phyloP scores from a whole-genome alignment of 2,329 filamentous ascomycete genomes.

The Biscogniauxia marginata region DNA sequence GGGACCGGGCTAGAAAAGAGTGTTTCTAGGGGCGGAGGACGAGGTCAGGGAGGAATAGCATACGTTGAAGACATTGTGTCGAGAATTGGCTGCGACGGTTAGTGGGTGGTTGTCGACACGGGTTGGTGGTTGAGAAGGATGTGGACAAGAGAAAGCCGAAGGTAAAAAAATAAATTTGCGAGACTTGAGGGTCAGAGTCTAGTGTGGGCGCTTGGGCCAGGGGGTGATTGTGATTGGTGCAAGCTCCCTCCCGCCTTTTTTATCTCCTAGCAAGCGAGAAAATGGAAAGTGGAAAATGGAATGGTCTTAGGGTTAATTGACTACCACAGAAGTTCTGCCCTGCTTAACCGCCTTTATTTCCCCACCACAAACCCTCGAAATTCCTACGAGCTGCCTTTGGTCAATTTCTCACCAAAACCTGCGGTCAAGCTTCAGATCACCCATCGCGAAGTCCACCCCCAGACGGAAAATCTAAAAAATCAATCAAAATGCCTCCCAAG shows the following conservation, averaged over 20 bases:
- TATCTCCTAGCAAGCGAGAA: constrained; percentile 2
- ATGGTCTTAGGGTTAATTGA: constrained; percentile 26
- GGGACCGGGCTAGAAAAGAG: constrained; percentile 46
- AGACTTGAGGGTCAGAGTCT: constrained; percentile 10
- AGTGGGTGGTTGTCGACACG: constrained; percentile 28
- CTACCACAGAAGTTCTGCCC: constrained; percentile 24
- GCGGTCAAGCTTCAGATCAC: constrained; percentile 19
- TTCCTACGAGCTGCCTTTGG: constrained; percentile 6
- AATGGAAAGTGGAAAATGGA: neutral
- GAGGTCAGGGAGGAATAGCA: constrained; percentile 45
- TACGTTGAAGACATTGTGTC: constrained; percentile 39
- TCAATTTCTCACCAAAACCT: constrained; percentile 18
- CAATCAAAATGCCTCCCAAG: constrained; percentile 86
- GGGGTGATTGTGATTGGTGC: neutral
- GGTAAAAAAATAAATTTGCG: constrained; percentile 7
- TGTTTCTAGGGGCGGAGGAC: constrained; percentile 38
- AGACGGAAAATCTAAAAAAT: constrained; percentile 28
- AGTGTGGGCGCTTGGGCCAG: constrained; percentile 17
- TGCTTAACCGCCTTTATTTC: constrained; percentile 21
- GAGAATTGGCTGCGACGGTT: constrained; percentile 24
- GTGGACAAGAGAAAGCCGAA: constrained; percentile 12
- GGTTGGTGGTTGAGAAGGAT: constrained; percentile 22
- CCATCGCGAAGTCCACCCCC: constrained; percentile 33
- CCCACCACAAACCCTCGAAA: constrained; percentile 14
- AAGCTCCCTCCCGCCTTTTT: constrained; percentile 11